A percentile compares a stretch with the other conserved stretches of the same genome.
phyloP scores from a whole-genome alignment of 768 basidiomycete genomes.

The Stropharia rugosoannulata region DNA sequence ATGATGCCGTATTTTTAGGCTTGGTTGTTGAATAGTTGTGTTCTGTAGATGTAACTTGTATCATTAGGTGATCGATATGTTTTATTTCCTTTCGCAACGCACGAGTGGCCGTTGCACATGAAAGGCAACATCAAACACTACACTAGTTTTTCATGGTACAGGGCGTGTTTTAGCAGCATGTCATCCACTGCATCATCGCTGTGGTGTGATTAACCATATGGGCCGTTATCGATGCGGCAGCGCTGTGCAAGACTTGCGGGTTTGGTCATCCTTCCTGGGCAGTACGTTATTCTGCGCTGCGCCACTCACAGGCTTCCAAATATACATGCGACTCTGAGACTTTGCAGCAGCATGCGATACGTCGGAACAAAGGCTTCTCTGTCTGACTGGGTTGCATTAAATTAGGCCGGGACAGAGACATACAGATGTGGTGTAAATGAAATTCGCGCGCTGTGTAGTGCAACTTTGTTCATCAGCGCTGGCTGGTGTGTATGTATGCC shows the following conservation, averaged over 20 bases:
- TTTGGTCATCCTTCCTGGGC: neutral
- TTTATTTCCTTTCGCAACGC: neutral
- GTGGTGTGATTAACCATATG: neutral
- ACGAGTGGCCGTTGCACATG: neutral
- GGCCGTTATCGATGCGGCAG: neutral
- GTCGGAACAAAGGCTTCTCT: neutral
- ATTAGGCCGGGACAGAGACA: neutral
- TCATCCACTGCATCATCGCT: neutral
- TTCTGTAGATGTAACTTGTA: constrained; percentile 6
- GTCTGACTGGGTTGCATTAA: neutral
- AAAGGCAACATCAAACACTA: neutral
- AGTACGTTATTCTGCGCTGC: constrained; percentile 1
- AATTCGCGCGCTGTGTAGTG: too few species aligned
- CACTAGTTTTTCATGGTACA: neutral
- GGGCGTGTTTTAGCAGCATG: neutral
- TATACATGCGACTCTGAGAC: neutral
- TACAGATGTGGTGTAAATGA: too few species aligned
- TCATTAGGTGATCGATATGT: constrained; percentile 5
- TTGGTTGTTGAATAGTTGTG: neutral
- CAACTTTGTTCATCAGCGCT: too few species aligned
- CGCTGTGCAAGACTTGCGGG: neutral
- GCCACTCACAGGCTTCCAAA: constrained; percentile 1
- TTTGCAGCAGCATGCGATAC: neutral
- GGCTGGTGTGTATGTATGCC: too few species aligned
- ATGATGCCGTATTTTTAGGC: neutral